Base-by-base conservation (phyloP, 169 alveolate genomes). In the Plasmodium vivax region DNA sequence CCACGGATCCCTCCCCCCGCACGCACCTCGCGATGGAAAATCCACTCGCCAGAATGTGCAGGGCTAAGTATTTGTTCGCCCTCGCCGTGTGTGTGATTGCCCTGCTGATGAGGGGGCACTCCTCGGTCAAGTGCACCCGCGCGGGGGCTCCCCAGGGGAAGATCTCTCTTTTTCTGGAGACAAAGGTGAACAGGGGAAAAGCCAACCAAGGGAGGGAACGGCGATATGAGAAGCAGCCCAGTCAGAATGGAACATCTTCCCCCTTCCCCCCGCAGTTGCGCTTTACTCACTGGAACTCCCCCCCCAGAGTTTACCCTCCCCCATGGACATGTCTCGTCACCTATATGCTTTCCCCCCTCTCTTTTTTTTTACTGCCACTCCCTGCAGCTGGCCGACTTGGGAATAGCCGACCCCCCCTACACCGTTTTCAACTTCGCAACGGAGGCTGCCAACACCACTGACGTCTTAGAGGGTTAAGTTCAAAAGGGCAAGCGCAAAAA, bases 351-450 rank as follows among this genome's bases (percentile, higher is more conserved):
- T 9, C 1, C 16, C 74, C 2, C n/a, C 68, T 27, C 16, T 51
- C 54, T 34, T 32, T 8, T 84, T 71, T 27, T 72, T 23, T 43
- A 58, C 30, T 58, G 32, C 12, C 32, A 58, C 4, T 72, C 41
- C 36, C 16, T 54, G 1, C 54, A 85, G 93, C 12, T 73, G 23
- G 56, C 19, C 32, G 85, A 85, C 75, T 51, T 85, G 34, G 80
- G 79, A 16, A 23, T 85, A 32, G 74, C 93, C 19, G 81, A 74
- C 38, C 93, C 93, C 43, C 93, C 93, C 41, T 85, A 85, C 62
- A 85, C 85, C 10, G 93, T 85, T 85, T 85, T 85, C 58, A 85
- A 85, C 43, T 85, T 85, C 38, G 84, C 93, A 3, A 85, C 93
- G 12, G 93, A 85, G 41, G 93, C 73, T 6, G 75, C 27, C 32